phyloP scores from a whole-genome alignment of 805 yeast genomes.

The Brettanomyces custersianus region DNA sequence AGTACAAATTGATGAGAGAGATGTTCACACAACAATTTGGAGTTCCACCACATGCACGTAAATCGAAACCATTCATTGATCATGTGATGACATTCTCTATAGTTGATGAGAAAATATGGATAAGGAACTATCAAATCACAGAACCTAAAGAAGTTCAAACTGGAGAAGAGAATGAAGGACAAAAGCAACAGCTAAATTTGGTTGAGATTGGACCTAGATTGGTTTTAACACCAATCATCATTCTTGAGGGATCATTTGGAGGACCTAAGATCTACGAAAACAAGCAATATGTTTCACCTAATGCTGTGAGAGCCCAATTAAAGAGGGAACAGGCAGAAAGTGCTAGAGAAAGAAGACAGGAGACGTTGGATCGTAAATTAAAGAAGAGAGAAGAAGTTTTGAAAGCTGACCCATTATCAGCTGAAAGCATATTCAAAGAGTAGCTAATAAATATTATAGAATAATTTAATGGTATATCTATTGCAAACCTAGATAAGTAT shows the following conservation, averaged over 20 bases:
- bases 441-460: conserved; percentile 5
- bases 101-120: conserved; percentile 92
- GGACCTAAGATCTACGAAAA: conserved; percentile 97
- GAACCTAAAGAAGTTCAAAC: conserved; percentile 53
- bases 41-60: conserved; percentile 90
- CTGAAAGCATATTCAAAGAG: conserved; percentile 62
- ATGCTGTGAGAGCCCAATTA: conserved; percentile 83
- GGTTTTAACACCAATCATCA: conserved; percentile 83
- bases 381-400: conserved; percentile 68
- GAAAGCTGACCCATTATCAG: conserved; percentile 75
- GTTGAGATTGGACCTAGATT: conserved; percentile 97
- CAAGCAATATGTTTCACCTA: conserved; percentile 94
- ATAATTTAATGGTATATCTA: neutral
- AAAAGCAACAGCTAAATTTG: conserved; percentile 53
- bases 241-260: conserved; percentile 93
- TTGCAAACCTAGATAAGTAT: neutral
- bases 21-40: conserved; percentile 78
- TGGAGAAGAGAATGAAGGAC: conserved; percentile 22
- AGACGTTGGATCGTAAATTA: conserved; percentile 66
- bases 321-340: conserved; percentile 72
- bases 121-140: conserved; percentile 85
- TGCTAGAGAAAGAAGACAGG: conserved; percentile 71
- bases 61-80: conserved; percentile 88
- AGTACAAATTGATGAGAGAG: conserved; percentile 72
- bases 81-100: conserved; percentile 90